Percentiles rank a stretch among this genome's conserved stretches.
Conservation (phyloP, 2,329 filamentous ascomycete species). For the Phialophora macrospora region DNA sequence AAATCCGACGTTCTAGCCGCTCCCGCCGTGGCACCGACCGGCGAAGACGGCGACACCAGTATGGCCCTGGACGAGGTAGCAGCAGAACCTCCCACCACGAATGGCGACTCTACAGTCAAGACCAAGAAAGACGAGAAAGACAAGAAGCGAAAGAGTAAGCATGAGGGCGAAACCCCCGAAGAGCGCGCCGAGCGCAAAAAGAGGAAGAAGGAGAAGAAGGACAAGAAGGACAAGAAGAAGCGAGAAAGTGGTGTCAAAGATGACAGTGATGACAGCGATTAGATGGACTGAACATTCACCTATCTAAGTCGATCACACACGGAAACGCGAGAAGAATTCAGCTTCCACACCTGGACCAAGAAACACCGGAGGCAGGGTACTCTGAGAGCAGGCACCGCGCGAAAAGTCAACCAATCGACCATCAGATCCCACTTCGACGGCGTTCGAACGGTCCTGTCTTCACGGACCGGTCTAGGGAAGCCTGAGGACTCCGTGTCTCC, state of each 20-base stretch:
- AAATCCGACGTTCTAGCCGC: constrained; percentile 45
- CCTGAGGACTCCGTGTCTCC: background rate
- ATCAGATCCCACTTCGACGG: background rate
- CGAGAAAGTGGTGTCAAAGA: constrained; percentile 32
- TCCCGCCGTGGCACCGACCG: constrained; percentile 41
- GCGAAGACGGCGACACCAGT: constrained; percentile 46
- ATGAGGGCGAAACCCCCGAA: constrained; percentile 60
- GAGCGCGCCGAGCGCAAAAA: constrained; percentile 56
- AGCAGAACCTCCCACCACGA: constrained; percentile 41
- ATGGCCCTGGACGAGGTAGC: constrained; percentile 51
- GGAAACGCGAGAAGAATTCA: background rate
- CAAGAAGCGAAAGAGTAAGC: constrained; percentile 61
- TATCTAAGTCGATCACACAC: background rate
- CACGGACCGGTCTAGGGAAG: background rate
- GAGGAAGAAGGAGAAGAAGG: constrained; percentile 60
- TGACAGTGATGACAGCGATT: constrained; percentile 37
- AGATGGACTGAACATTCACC: background rate
- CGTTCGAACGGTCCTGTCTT: background rate
- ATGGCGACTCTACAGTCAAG: constrained; percentile 46
- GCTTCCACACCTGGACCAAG: background rate
- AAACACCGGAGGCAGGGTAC: background rate
- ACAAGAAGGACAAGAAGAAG: constrained; percentile 57
- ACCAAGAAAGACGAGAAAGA: constrained; percentile 52
- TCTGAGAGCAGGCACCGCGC: background rate
- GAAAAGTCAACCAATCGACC: background rate